phyloP scores from a whole-genome alignment of 2,329 filamentous ascomycete genomes.

The Plectosphaerella sp. region DNA sequence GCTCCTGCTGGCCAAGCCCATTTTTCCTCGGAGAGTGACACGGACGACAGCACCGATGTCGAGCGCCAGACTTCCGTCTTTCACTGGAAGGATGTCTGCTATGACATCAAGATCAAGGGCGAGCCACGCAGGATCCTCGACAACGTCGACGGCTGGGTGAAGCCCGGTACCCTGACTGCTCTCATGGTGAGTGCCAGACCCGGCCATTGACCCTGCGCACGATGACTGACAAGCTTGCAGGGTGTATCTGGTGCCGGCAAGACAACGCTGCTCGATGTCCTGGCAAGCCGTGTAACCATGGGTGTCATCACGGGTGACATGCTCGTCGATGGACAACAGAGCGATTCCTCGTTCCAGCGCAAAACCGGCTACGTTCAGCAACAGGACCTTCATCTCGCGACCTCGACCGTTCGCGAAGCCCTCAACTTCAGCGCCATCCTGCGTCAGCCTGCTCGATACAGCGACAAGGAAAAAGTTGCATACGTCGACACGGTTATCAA shows the following conservation, averaged over 20 bases:
- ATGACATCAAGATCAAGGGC: conserved; percentile 66
- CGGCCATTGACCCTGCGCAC: conserved; percentile 3
- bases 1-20: neutral
- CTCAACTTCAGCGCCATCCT: conserved; percentile 63
- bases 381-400: conserved; percentile 65
- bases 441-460: conserved; percentile 58
- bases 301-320: conserved; percentile 69
- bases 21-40: neutral
- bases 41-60: conserved; percentile 17
- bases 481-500: conserved; percentile 24
- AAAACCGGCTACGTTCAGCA: conserved; percentile 71
- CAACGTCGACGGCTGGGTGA: conserved; percentile 63
- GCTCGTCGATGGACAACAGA: conserved; percentile 60
- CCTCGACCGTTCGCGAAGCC: conserved; percentile 64
- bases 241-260: conserved; percentile 72
- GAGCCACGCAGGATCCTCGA: conserved; percentile 56
- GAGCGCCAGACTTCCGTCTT: conserved; percentile 57
- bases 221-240: conserved; percentile 21
- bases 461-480: conserved; percentile 21
- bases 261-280: conserved; percentile 68
- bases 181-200: neutral
- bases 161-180: conserved; percentile 55
- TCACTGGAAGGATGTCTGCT: conserved; percentile 69
- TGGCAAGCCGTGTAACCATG: conserved; percentile 70
- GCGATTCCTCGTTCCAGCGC: conserved; percentile 64